These are phyloP conservation scores for Coniochaeta hoffmannii DNA, from an alignment of 2,329 filamentous ascomycete genomes.

Conservation along the genomic window DNA sequence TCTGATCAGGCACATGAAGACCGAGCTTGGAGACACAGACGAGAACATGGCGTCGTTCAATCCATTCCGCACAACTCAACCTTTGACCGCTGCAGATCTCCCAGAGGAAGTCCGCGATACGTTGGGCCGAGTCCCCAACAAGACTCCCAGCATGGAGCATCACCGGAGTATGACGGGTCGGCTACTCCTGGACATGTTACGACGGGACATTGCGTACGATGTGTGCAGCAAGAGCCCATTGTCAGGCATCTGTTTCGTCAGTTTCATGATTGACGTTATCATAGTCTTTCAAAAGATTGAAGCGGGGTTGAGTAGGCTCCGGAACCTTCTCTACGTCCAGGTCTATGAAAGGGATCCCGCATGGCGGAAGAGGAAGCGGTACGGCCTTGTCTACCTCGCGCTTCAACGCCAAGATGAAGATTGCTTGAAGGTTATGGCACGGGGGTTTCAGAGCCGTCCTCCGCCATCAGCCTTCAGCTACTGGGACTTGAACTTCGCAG, in stretches of 20 bases:
- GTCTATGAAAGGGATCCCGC: slow-evolving; percentile 19
- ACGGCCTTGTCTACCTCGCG: slow-evolving; percentile 14
- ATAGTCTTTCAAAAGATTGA: slow-evolving; percentile 21
- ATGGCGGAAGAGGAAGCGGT: slow-evolving; percentile 16
- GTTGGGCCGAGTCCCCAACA: background rate
- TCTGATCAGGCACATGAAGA: slow-evolving; percentile 17
- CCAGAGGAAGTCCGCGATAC: background rate
- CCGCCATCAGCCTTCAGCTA: slow-evolving; percentile 19
- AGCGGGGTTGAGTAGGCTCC: slow-evolving; percentile 12
- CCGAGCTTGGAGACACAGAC: slow-evolving; percentile 10
- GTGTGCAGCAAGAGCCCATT: slow-evolving; percentile 20
- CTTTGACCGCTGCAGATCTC: background rate
- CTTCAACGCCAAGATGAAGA: slow-evolving; percentile 20
- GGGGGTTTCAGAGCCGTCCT: slow-evolving; percentile 15
- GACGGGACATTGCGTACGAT: slow-evolving; percentile 20
- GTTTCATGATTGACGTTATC: slow-evolving; percentile 15
- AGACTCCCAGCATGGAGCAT: background rate
- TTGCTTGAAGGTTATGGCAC: slow-evolving; percentile 22
- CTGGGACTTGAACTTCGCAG: slow-evolving; percentile 19
- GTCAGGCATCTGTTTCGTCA: slow-evolving; percentile 26
- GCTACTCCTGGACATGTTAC: slow-evolving; percentile 15
- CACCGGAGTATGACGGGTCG: background rate
- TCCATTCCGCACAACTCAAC: background rate
- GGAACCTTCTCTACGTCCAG: slow-evolving; percentile 20
- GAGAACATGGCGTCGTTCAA: slow-evolving; percentile 1